Evolutionary conservation across 306 rosid species (phyloP).

Genomic region (Astragalus membranaceus): DNA sequence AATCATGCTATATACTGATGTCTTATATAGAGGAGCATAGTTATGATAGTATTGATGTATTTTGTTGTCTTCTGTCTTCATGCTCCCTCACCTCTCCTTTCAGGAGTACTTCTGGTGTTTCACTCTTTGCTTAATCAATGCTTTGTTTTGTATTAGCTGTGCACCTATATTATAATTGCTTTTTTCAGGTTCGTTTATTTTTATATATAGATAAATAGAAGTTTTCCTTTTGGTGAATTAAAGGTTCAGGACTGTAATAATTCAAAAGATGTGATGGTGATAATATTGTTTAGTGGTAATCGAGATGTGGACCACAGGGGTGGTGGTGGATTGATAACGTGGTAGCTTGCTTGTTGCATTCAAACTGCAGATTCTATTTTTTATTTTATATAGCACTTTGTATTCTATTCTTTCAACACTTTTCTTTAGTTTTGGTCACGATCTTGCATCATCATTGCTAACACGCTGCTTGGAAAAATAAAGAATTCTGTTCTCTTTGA

Average conservation of each 20-base stretch:
- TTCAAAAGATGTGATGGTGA: neutral
- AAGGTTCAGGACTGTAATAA: neutral
- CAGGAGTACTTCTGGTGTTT: neutral
- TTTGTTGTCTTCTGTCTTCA: neutral
- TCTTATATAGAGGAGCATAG: neutral
- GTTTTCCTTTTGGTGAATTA: conserved; percentile 8
- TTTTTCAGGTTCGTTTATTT: conserved; percentile 2
- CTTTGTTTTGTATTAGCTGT: neutral
- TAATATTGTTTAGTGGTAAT: neutral
- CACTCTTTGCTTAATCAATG: conserved; percentile 1
- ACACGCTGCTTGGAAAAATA: neutral
- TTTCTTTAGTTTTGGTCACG: conserved; percentile 21
- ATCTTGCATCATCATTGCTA: neutral
- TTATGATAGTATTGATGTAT: neutral
- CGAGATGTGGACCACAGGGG: neutral
- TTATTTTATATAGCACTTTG: neutral
- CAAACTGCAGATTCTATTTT: neutral
- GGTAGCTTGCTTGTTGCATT: neutral
- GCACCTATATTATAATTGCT: neutral
- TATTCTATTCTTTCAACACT: neutral
- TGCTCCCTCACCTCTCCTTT: neutral
- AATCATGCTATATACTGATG: conserved; percentile 4
- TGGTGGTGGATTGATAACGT: conserved; percentile 12
- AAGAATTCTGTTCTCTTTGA: neutral
- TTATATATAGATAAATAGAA: neutral